phyloP scores from a whole-genome alignment of 2,329 filamentous ascomycete genomes.

The Pseudogymnoascus pannorum region DNA sequence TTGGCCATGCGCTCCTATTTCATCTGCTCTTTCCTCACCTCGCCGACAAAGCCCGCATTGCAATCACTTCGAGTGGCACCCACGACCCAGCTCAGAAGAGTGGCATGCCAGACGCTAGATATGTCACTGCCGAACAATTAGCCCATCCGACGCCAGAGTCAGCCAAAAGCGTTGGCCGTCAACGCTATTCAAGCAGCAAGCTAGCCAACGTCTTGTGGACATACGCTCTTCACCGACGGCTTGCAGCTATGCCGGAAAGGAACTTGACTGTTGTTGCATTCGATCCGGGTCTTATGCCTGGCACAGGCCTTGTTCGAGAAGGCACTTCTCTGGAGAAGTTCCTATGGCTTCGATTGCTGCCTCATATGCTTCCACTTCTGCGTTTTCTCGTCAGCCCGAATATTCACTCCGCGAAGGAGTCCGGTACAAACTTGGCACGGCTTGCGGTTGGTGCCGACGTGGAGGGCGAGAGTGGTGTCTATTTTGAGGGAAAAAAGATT shows the following conservation, averaged over 20 bases:
- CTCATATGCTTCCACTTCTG: constrained; percentile 31
- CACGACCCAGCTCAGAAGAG: constrained; percentile 40
- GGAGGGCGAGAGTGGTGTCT: constrained; percentile 32
- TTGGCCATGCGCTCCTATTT: constrained; percentile 44
- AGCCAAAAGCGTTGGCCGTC: constrained; percentile 28
- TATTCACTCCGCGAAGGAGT: constrained; percentile 34
- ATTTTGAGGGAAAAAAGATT: constrained; percentile 37
- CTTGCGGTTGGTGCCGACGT: constrained; percentile 32
- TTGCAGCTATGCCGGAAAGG: constrained; percentile 23
- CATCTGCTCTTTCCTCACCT: constrained; percentile 38
- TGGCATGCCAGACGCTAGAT: constrained; percentile 37
- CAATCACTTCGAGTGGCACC: constrained; percentile 38
- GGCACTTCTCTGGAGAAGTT: constrained; percentile 23
- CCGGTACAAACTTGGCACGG: constrained; percentile 34
- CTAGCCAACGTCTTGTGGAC: constrained; percentile 42
- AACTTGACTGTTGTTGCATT: constrained; percentile 36
- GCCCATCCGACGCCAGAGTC: constrained; percentile 33
- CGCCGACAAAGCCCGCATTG: constrained; percentile 34
- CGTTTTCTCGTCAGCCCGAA: constrained; percentile 29
- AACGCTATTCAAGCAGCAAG: constrained; percentile 40
- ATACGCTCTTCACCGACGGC: constrained; percentile 36
- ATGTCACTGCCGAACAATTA: constrained; percentile 37
- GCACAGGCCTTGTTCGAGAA: constrained; percentile 34
- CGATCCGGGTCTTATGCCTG: constrained; percentile 43
- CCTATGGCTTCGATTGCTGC: constrained; percentile 32